Evolutionary conservation across 1,139 yeast species (phyloP), one percentile per base, ranked within the genome.

Genomic region (Sugiyamaella sp.): DNA sequence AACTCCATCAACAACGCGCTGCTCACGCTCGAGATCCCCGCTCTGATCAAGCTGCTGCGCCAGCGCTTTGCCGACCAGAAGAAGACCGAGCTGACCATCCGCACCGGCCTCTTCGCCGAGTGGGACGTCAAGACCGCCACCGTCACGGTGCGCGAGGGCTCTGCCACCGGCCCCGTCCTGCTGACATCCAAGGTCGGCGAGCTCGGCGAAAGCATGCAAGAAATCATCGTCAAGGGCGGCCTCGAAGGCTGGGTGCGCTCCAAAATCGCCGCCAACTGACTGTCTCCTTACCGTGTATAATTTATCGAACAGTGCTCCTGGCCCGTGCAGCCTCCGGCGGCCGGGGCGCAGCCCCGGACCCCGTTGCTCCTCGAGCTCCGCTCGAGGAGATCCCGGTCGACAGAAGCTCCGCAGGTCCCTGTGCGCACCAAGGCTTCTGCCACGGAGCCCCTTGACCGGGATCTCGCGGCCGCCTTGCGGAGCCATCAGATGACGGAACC

Each of bases 201-300:
- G 71, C 79, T 93, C 60, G 98, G 99, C 61, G 84, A 91, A 56
- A 91, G 91, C 71, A 79, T 93, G 69, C 99, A 93, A 74, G 99
- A 93, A 64, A 93, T 93, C 65, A 93, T 93, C 62, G 91, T 93
- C 63, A 86, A 90, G 71, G 99, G 99, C 48, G 99, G 99, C 51
- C 82, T 93, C 58, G 99, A 93, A 79, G 96, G 96, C 46, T 93
- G 99, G 99, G 98, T 93, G 58, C 86, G 82, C 73, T 80, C 91
- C 44, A 88, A 87, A 71, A 76, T 87, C 57, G 72, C 73, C 63
- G 67, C 65, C 52, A 64, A 65, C 25, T 43, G 20, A 14, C 2
- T 12, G 19, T 8, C 27, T 35, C 5, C 40, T 14, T 16, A 4
- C 22, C 12, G 4, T 35, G 20, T 19, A 19, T 19, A 35, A 52